Base-by-base conservation (phyloP, 805 yeast genomes). In the Metschnikowia noctiluminum region DNA sequence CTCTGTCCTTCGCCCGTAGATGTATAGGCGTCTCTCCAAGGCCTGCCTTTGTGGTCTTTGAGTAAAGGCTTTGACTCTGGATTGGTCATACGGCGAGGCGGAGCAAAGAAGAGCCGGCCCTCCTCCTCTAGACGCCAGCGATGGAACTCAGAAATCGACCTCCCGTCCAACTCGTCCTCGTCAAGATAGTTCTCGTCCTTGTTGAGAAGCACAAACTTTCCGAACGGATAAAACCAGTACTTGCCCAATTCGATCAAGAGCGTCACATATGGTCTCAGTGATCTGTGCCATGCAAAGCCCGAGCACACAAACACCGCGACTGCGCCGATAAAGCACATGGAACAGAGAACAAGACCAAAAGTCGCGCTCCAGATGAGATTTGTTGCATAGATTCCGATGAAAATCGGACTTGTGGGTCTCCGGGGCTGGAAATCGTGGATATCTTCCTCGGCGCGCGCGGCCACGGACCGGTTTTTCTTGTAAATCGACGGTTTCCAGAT, bases 401-500 rank as follows among this genome's bases (percentile, higher is more conserved):
- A 73, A 8, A 88, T 81, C 4, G 69, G 79, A 71, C 52, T 78
- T 63, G 45, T 76, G 60, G 73, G 74, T 56, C 55, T 70, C 58
- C 63, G 54, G 3, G 72, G 68, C 45, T 74, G 76, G 14, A 84
- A 80, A 41, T 89, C 91, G 66, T 92, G 97, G 56, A 94, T 89
- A 73, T 94, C 99, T 53, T 87, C 87, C 51, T 89, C 96, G 1
- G 98, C 97, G 50, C 89, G 84, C 37, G 83, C 77, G 57, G 94
- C 94, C 31, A 94, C 97, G 4, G 97, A 88, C 60, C 99, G 82
- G 50, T 80, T 79, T 66, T 94, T 94, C 65, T 94, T 94, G 69
- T 94, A 94, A 48, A 94, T 73, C 2, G 98, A 97, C 1, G 99
- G 99, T 62, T 94, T 94, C 99, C 99, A 94, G 59, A 94, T 89